Conservation (phyloP, 1,139 yeast genomes). For the Pichia norvegensis region DNA sequence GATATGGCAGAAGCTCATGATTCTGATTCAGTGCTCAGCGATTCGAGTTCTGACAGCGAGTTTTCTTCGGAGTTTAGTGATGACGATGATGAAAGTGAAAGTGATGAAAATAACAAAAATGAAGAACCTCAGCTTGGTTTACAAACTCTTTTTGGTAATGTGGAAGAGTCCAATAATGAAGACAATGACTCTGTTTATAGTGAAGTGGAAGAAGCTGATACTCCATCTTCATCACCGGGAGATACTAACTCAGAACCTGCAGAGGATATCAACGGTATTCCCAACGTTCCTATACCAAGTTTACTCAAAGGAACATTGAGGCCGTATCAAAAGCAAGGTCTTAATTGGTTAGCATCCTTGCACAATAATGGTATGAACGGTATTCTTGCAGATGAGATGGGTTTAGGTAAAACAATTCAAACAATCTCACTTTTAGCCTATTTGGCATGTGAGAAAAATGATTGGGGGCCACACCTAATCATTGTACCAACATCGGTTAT, state of each 20-base stretch:
- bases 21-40: conserved; percentile 21
- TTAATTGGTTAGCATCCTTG: conserved; percentile 93
- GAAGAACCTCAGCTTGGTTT: conserved; percentile 16
- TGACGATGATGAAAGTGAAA: conserved; percentile 12
- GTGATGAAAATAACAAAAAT: conserved; percentile 16
- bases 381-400: conserved; percentile 98
- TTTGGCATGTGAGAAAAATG: conserved; percentile 85
- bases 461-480: conserved; percentile 97
- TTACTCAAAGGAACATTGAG: conserved; percentile 76
- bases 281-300: conserved; percentile 64
- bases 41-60: conserved; percentile 20
- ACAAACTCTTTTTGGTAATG: conserved; percentile 24
- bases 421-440: conserved; percentile 83
- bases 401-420: conserved; percentile 88
- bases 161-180: conserved; percentile 24
- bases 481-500: conserved; percentile 98
- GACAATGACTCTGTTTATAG: conserved; percentile 27
- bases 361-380: conserved; percentile 93
- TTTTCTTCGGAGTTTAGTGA: conserved; percentile 8
- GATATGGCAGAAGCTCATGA: conserved; percentile 10
- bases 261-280: conserved; percentile 33
- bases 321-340: conserved; percentile 90
- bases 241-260: conserved; percentile 2
- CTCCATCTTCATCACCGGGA: conserved; percentile 26
- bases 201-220: conserved; percentile 16